Evolutionary conservation across 2,329 filamentous ascomycete species (phyloP).

Genomic region (Neonectria coccinea): DNA sequence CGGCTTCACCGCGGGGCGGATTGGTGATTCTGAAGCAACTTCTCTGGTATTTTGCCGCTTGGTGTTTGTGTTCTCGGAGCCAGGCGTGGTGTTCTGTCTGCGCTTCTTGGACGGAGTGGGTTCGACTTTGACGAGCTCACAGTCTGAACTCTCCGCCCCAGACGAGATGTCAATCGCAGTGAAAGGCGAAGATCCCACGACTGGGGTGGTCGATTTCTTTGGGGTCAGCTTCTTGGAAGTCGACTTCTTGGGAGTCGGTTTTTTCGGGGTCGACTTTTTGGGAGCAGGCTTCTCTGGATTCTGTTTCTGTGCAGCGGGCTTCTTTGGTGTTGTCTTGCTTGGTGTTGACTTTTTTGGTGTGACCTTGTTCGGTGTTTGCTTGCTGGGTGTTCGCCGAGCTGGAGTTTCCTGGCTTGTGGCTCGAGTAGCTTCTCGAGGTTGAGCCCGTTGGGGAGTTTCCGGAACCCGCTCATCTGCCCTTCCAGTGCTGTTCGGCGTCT

Average conservation of each 20-base stretch:
- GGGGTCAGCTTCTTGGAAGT: conserved; percentile 4
- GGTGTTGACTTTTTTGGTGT: background rate
- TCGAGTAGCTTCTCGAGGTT: background rate
- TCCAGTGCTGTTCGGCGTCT: background rate
- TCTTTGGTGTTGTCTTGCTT: conserved; percentile 1
- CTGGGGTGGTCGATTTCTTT: conserved; percentile 5
- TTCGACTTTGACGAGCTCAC: conserved; percentile 25
- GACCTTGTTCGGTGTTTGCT: conserved; percentile 7
- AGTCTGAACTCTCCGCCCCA: conserved; percentile 31
- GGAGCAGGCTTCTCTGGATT: background rate
- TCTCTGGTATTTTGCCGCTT: conserved; percentile 26
- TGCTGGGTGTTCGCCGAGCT: background rate
- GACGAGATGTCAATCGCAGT: conserved; percentile 39
- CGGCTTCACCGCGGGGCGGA: background rate
- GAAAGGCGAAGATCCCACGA: conserved; percentile 30
- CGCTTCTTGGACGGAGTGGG: conserved; percentile 29
- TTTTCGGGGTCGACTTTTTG: conserved; percentile 3
- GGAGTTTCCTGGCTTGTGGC: conserved; percentile 18
- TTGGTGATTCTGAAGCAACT: background rate
- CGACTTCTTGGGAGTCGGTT: background rate
- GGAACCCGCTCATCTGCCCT: background rate
- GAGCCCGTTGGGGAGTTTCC: conserved; percentile 16
- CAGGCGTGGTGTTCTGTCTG: conserved; percentile 15
- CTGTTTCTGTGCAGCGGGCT: no score
- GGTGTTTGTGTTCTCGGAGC: conserved; percentile 6